Conservation (phyloP, 305 asterid genomes). For the Solanum chacoense region DNA sequence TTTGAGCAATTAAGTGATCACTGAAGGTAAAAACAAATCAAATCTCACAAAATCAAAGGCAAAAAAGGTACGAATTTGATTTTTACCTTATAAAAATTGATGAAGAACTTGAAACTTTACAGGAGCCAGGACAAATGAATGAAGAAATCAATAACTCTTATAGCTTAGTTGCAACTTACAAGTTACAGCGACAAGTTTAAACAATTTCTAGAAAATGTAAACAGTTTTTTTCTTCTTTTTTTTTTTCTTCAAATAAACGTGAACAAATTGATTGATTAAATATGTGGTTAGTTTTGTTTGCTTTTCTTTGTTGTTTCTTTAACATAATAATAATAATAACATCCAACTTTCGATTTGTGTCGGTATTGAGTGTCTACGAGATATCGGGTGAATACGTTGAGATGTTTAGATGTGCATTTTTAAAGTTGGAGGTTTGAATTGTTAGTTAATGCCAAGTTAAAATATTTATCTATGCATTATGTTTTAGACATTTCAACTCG, state of each 20-base stretch:
- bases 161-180: not conserved
- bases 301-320: not conserved
- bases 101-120: not conserved
- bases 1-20: not conserved
- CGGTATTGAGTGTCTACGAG: not conserved
- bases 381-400: too few species aligned
- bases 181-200: not conserved
- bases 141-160: not conserved
- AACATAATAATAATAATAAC: not conserved
- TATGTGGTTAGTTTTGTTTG: not conserved
- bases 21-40: not conserved
- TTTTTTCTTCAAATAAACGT: not conserved
- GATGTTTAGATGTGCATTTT: too few species aligned
- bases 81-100: not conserved
- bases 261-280: not conserved
- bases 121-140: not conserved
- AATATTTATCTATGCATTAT: too few species aligned
- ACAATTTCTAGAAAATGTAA: not conserved
- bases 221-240: too few species aligned
- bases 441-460: not conserved
- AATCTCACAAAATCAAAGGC: not conserved
- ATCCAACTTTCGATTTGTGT: not conserved
- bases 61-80: not conserved
- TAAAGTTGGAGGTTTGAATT: fast-evolving
- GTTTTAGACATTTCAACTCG: not conserved